A percentile compares a stretch with the other conserved stretches of the same genome.
Conservation (phyloP, 2,329 filamentous ascomycete genomes). For the Madurella fahalii region DNA sequence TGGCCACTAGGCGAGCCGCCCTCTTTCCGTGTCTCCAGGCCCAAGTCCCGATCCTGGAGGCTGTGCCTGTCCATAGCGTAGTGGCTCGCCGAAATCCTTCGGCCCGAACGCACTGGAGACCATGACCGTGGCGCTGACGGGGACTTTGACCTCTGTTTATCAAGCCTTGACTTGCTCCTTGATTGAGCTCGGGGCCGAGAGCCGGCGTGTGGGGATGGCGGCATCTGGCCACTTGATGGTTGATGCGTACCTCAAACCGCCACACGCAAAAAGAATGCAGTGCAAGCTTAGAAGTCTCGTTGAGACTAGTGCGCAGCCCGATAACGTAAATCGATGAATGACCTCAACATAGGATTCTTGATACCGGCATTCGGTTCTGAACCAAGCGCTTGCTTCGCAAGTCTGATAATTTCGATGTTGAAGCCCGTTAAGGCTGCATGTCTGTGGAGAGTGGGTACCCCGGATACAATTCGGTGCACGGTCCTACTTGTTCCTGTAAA, state of each 20-base stretch:
- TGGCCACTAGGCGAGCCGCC: background rate
- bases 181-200: background rate
- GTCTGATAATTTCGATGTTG: background rate
- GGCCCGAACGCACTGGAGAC: conserved; percentile 1
- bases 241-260: too few relatives aligned
- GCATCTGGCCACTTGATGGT: too few relatives aligned
- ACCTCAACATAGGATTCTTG: background rate
- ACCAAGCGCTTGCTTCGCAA: too few relatives aligned
- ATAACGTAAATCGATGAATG: too few relatives aligned
- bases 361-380: background rate
- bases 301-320: too few relatives aligned
- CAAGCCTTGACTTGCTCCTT: background rate
- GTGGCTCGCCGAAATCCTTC: background rate
- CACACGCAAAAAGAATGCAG: too few relatives aligned
- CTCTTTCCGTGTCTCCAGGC: background rate
- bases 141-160: background rate
- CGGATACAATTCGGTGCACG: too few relatives aligned
- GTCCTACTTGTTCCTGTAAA: too few relatives aligned
- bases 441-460: too few relatives aligned
- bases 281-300: too few relatives aligned
- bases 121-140: background rate
- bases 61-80: background rate
- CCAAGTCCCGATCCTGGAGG: background rate
- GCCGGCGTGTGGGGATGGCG: too few relatives aligned
- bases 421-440: background rate